phyloP scores from a whole-genome alignment of 495 filamentous ascomycete genomes.

The Trichoderma asperelloides region DNA sequence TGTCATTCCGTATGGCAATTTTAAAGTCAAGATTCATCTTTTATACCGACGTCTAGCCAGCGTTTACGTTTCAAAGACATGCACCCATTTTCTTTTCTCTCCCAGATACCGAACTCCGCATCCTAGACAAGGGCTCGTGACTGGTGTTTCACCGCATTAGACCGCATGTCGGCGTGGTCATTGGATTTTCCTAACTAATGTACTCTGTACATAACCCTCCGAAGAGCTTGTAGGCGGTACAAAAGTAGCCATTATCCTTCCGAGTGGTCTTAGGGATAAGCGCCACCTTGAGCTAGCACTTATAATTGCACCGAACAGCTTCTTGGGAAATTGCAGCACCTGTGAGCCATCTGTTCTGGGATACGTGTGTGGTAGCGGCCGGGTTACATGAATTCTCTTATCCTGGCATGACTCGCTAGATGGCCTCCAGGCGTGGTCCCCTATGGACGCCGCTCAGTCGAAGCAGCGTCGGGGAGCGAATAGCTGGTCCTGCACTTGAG shows the following conservation, averaged over 20 bases:
- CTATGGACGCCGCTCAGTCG: not conserved
- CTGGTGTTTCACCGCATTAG: slow-evolving; percentile 2
- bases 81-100: not conserved
- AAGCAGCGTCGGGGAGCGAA: not conserved
- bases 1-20: not conserved
- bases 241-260: not conserved
- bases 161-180: not conserved
- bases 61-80: not conserved
- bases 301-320: not conserved
- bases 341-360: not conserved
- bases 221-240: not conserved
- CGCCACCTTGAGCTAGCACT: not conserved
- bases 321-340: not conserved
- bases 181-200: not conserved
- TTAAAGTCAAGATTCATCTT: not conserved
- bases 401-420: not conserved
- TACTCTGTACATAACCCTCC: not conserved
- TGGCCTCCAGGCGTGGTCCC: not conserved
- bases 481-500: not conserved
- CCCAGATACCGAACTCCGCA: not conserved
- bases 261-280: not conserved
- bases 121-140: not conserved
- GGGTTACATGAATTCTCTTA: not conserved
- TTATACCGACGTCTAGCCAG: not conserved
- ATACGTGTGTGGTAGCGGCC: not conserved